Evolutionary conservation across 768 basidiomycete genomes (phyloP).

Genomic region (Tricholoma sp.): DNA sequence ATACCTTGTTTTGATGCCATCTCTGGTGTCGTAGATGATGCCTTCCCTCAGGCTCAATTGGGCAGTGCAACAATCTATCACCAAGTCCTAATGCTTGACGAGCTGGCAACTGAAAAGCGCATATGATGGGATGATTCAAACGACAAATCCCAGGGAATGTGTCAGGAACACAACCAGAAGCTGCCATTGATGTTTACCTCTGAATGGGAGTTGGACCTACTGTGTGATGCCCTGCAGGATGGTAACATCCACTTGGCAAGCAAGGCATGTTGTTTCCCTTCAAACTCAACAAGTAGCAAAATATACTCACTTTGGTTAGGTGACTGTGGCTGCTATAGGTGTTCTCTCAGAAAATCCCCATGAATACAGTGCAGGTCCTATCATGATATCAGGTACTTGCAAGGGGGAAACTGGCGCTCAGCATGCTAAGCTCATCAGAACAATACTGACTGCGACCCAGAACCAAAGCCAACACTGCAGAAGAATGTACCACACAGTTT

Average conservation of each 20-base stretch:
- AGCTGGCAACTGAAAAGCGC: conserved; percentile 6
- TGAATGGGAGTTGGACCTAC: conserved; percentile 8
- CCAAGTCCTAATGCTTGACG: conserved; percentile 9
- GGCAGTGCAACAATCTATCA: not conserved
- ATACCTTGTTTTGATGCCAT: conserved; percentile 2
- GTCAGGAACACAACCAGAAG: conserved; percentile 6
- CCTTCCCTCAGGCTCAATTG: not conserved
- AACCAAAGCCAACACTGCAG: not conserved
- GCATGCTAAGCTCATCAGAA: conserved; percentile 10
- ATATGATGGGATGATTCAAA: conserved; percentile 4
- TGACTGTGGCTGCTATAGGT: conserved; percentile 4
- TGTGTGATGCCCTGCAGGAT: conserved; percentile 4
- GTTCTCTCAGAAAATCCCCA: conserved; percentile 10
- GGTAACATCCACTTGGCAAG: conserved; percentile 9
- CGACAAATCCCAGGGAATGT: conserved; percentile 6
- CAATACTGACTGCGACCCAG: conserved; percentile 6
- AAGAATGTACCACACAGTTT: conserved; percentile 4
- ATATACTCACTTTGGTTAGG: not conserved
- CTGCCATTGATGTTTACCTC: conserved; percentile 8
- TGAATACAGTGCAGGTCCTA: conserved; percentile 20
- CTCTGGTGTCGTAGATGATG: not conserved
- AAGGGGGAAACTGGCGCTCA: conserved; percentile 10
- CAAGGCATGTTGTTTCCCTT: conserved; percentile 5
- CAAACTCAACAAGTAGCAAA: not conserved
- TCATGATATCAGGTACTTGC: conserved; percentile 17